Conservation (phyloP, 78 protist genomes). For the Dictyostelium discoideum region DNA sequence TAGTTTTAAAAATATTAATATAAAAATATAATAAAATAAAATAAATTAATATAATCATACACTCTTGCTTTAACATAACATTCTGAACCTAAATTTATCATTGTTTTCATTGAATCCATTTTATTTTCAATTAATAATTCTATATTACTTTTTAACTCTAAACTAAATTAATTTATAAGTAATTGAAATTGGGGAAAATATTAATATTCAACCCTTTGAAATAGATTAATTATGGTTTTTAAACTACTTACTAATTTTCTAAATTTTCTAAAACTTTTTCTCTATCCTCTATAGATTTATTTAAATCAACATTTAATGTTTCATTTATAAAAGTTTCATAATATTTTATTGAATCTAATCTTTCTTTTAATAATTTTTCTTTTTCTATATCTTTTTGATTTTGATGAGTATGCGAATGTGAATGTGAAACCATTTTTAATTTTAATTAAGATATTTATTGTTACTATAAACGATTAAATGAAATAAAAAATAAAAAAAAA, state of each 20-base stretch:
- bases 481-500: too few relatives aligned
- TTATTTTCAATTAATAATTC: constrained; percentile 55
- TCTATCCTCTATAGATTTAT: neutral
- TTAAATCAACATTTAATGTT: neutral
- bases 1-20: neutral
- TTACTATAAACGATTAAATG: too few relatives aligned
- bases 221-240: too few relatives aligned
- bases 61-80: constrained; percentile 83
- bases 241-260: constrained; percentile 18
- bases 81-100: constrained; percentile 80
- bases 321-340: constrained; percentile 23
- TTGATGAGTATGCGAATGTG: neutral
- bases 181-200: too few relatives aligned
- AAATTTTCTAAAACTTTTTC: neutral
- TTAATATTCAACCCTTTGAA: too few relatives aligned
- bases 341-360: constrained; percentile 4
- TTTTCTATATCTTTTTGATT: neutral
- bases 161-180: neutral
- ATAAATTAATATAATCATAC: neutral
- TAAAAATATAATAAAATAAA: neutral
- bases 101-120: constrained; percentile 72
- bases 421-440: neutral
- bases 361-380: neutral
- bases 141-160: constrained; percentile 80
- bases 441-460: neutral